A percentile compares a stretch with the other conserved stretches of the same genome.
These are phyloP conservation scores for Quercus gilva DNA, from an alignment of 306 rosid species.

Conservation along the genomic window DNA sequence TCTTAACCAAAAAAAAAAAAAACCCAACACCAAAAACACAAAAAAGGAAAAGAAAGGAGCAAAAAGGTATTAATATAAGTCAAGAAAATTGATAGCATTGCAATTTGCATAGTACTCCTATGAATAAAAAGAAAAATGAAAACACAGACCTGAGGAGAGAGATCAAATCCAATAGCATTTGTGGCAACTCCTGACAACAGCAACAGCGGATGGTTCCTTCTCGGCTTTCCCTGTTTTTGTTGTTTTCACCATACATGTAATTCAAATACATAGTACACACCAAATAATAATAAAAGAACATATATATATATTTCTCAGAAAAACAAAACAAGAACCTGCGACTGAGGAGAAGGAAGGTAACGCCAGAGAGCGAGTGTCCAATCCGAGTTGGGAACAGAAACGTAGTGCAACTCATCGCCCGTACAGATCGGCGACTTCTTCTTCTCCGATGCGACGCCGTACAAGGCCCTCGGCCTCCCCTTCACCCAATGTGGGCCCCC, in stretches of 20 bases:
- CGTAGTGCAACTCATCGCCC: constrained; percentile 80
- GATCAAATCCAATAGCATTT: constrained; percentile 89
- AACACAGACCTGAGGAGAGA: constrained; percentile 68
- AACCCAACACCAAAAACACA: too few relatives aligned
- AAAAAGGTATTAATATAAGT: too few relatives aligned
- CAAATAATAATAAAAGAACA: constrained; percentile 4
- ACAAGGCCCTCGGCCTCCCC: constrained; percentile 15
- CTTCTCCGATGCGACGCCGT: constrained; percentile 22
- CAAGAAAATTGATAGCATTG: too few relatives aligned
- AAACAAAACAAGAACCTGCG: too few relatives aligned
- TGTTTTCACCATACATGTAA: too few relatives aligned
- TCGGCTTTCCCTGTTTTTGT: constrained; percentile 47
- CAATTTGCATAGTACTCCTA: not conserved
- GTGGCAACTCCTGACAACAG: constrained; percentile 80
- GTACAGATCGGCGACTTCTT: constrained; percentile 52
- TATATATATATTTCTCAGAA: too few relatives aligned
- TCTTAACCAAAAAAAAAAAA: too few relatives aligned
- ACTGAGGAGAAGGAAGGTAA: constrained; percentile 65
- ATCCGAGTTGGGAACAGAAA: constrained; percentile 64
- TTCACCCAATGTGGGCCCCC: not conserved
- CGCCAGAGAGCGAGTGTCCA: constrained; percentile 98
- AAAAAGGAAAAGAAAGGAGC: too few relatives aligned
- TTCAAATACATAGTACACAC: not conserved
- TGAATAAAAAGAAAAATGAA: not conserved
- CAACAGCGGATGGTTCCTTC: constrained; percentile 87